phyloP scores from a whole-genome alignment of 2,329 filamentous ascomycete genomes.

The Elsinoe fawcettii region DNA sequence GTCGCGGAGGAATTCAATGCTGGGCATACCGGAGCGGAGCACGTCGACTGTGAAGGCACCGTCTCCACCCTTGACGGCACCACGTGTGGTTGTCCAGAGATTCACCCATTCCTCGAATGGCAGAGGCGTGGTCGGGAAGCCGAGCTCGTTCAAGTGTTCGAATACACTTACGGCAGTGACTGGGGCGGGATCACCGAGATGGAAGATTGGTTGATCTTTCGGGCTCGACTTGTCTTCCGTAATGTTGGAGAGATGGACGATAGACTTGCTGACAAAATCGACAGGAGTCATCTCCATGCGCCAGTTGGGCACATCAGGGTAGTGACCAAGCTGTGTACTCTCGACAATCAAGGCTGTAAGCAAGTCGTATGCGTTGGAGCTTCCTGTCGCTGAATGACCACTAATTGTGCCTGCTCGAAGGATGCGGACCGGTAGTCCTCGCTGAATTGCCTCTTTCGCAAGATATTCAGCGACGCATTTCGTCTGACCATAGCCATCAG shows the following conservation, averaged over 20 bases:
- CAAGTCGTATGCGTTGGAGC: slow-evolving; percentile 71
- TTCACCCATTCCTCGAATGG: slow-evolving; percentile 67
- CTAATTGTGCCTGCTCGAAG: slow-evolving; percentile 70
- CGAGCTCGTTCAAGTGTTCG: slow-evolving; percentile 54
- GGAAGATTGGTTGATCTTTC: slow-evolving; percentile 54
- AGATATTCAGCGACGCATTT: slow-evolving; percentile 77
- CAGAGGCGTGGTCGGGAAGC: slow-evolving; percentile 60
- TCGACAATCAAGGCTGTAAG: slow-evolving; percentile 70
- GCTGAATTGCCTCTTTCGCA: slow-evolving; percentile 58
- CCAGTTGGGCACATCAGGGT: slow-evolving; percentile 66
- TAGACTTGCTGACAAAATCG: slow-evolving; percentile 69
- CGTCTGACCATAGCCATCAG: slow-evolving; percentile 69
- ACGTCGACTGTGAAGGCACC: slow-evolving; percentile 72
- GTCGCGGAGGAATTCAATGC: slow-evolving; percentile 59
- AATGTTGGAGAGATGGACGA: slow-evolving; percentile 61
- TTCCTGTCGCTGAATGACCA: slow-evolving; percentile 65
- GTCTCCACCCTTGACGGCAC: slow-evolving; percentile 55
- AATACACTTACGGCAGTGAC: slow-evolving; percentile 61
- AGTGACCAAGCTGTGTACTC: slow-evolving; percentile 63
- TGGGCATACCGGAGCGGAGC: slow-evolving; percentile 72
- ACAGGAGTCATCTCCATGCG: slow-evolving; percentile 77
- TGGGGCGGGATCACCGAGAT: slow-evolving; percentile 65
- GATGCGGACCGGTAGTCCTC: slow-evolving; percentile 63
- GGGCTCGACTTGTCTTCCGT: slow-evolving; percentile 41
- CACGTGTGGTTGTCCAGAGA: slow-evolving; percentile 64